Evolutionary conservation across 2,329 filamentous ascomycete genomes (phyloP).

Genomic region (Phyllachora maydis): DNA sequence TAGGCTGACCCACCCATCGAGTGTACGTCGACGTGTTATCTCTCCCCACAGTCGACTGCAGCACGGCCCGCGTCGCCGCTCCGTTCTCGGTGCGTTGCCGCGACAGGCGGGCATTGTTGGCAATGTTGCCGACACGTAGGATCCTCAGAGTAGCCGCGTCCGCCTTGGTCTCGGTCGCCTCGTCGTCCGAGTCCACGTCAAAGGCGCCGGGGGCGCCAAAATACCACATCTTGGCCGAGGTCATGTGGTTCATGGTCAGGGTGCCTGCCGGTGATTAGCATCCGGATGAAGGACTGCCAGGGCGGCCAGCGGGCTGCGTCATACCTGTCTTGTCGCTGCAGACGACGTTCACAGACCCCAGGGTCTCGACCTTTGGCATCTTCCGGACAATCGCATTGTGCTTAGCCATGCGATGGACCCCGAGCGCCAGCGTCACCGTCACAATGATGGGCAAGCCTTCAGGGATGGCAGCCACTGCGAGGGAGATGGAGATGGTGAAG

Average conservation of each 20-base stretch:
- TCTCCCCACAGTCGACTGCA: conserved; percentile 70
- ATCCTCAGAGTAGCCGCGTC: conserved; percentile 62
- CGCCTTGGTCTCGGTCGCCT: conserved; percentile 32
- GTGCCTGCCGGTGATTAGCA: conserved; percentile 34
- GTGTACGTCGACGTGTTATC: conserved; percentile 46
- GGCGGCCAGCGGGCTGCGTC: neutral
- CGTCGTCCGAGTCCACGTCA: conserved; percentile 31
- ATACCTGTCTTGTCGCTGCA: conserved; percentile 90
- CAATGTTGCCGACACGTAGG: conserved; percentile 82
- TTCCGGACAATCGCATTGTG: conserved; percentile 87
- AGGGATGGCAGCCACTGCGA: conserved; percentile 89
- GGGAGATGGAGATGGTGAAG: conserved; percentile 91
- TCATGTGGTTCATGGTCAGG: conserved; percentile 96
- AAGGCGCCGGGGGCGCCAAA: conserved; percentile 43
- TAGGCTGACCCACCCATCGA: conserved; percentile 91
- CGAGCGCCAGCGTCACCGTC: conserved; percentile 84
- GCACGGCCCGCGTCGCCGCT: conserved; percentile 54
- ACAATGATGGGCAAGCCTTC: conserved; percentile 96
- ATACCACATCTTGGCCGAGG: conserved; percentile 89
- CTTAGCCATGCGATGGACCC: conserved; percentile 89
- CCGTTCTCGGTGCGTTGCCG: conserved; percentile 49
- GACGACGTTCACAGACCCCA: conserved; percentile 98
- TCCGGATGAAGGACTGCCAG: too few relatives aligned
- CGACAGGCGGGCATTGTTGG: conserved; percentile 77
- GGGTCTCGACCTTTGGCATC: conserved; percentile 89